Base-by-base conservation (phyloP, 805 yeast genomes). In the Cyberlindnera mycetangii region DNA sequence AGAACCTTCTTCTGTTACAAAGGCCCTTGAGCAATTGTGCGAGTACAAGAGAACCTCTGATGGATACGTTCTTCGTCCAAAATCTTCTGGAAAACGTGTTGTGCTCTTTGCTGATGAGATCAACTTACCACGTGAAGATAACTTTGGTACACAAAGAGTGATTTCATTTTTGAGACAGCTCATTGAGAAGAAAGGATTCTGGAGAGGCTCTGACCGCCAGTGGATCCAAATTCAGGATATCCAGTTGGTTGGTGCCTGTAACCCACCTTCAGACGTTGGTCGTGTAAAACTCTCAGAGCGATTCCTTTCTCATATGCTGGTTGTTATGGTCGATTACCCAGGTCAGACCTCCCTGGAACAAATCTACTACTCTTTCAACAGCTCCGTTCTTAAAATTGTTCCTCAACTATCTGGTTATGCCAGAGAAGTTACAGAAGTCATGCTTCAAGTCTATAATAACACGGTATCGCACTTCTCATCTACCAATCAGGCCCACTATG, bases 171-270 rank as follows among this genome's bases (percentile, higher is more conserved):
- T 92, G 47, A 75, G 97, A 36, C 92, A 87, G 54, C 56, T 92
- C 57, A 67, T 87, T 7, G 92, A 85, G 51, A 74, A 75, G 17
- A 61, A 68, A 1, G 97, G 97, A 0, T 92, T 89, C 58, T 89
- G 96, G 93, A 71, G 78, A 39, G 63, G 72, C 0, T 55, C 64
- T 10, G 78, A 77, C 22, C 69, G 72, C 37, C 71, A 71, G 20
- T 92, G 97, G 96, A 79, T 90, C 1, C 51, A 67, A 0, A 48
- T 89, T 8, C 67, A 72, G 15, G 73, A 81, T 37, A 70, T 92
- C 21, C 95, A 85, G 56, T 73, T 92, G 65, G 93, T 89, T n/a
- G 97, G 95, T 8, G 97, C 98, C 0, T 92, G 98, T 61, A 92
- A 92, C 57, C 93, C 97, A 1, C 83, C 96, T 0, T 72, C 81